Evolutionary conservation across 139 green algal genomes (phyloP), one percentile per base, ranked within the genome.

Genomic region (Picochlorum sp.): DNA sequence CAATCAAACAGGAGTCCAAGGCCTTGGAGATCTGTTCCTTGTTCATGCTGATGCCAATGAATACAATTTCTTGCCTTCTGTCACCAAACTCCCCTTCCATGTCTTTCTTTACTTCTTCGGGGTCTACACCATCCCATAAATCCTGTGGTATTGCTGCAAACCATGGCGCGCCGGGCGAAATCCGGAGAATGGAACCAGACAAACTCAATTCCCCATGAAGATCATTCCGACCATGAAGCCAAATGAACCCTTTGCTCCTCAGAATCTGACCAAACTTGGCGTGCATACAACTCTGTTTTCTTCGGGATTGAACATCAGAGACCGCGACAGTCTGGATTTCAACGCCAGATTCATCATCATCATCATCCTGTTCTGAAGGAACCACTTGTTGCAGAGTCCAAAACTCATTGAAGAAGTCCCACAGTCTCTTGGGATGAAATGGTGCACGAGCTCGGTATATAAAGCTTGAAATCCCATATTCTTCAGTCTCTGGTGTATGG

Each of bases 201-300:
- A 72, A 67, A 68, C 75, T 87, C 85, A 85, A 90, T 37, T 92
- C 80, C 8, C 73, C 84, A 24, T 69, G 67, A 59, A 85, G 38
- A n/a, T 84, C 70, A 41, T 79, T 56, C 0, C 83, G 47, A 23
- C 41, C 69, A 10, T 74, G 76, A 67, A 92, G 57, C 85, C 85
- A 94, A 37, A 77, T 68, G 63, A 83, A 90, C 44, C 87, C 87
- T 73, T 93, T 92, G 56, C 67, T 79, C 23, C 87, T 70, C 58
- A 94, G 55, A 28, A 92, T 37, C 49, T 70, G 38, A 14, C 82
- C 78, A 56, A 77, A 81, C 6, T 49, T n/a, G 6, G 28, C 34
- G 45, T 49, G 63, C 60, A 61, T 34, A 23, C 1, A 24, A 44
- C 11, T 44, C 44, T 65, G 52, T 23, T 49, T 62, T 4, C 2